Evolutionary conservation across 192 early-diverging fungal genomes (phyloP), one percentile per base, ranked within the genome.

Genomic region (Mortierella alpina): DNA sequence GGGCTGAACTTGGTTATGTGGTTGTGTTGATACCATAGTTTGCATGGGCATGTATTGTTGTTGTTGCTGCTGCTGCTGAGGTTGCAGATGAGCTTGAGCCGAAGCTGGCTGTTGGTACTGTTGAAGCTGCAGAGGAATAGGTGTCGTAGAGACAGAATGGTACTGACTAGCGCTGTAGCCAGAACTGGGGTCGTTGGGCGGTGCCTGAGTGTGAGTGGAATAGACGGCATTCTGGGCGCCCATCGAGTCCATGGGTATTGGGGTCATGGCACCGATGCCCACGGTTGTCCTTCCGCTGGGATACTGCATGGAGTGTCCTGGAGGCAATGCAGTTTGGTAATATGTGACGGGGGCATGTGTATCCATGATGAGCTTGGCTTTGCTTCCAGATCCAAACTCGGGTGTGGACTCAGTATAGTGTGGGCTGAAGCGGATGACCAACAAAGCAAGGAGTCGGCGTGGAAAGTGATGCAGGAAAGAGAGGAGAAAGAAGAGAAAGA

Each of bases 1-100:
- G 9, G 60, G 55, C 46, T 76, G 74, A 12, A 60, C 40, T 40
- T 68, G 74, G 39, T 52, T 52, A 31, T 62, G 74, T 52, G 59
- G 66, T 12, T 61, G 39, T 2, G 46, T 46, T 15, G 54, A 48
- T 47, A 61, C 61, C 51, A 63, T 53, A 7, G 31, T 42, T 52
- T 75, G 73, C 9, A 63, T n/a, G 15, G 65, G 66, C 45, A 75
- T 41, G 42, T 76, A 76, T 10, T 76, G 74, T 48, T 76, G 73
- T 41, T 76, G 72, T 22, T 66, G 64, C 17, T 64, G 65, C 15
- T 65, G 63, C 42, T 59, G 58, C 31, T 31, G 31, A 31, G 31
- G 31, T n/a, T 45, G 70, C n/a, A 52, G 51, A 40, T 72, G 60
- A 31, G 17, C 20, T n/a, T 62, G 63, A 11, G 56, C n/a, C 39